Evolutionary conservation across 148 eudicot species (phyloP).

Genomic region (Rheum nobile): DNA sequence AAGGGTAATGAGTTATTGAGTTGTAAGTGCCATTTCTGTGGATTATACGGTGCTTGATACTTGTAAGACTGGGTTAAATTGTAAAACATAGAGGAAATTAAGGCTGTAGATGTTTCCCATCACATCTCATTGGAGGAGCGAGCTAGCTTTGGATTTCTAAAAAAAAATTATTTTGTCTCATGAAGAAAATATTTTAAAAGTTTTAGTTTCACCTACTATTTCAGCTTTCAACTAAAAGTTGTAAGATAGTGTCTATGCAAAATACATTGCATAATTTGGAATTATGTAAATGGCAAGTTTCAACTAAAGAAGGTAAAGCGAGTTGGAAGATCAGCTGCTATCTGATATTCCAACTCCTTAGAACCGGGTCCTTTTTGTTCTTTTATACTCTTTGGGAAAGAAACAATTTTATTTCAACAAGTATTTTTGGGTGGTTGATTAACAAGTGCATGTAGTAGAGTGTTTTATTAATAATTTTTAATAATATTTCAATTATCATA

Average conservation of each 20-base stretch:
- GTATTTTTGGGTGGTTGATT: neutral
- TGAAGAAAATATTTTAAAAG: neutral
- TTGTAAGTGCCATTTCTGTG: no score
- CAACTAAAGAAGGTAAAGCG: neutral
- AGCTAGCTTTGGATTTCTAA: neutral
- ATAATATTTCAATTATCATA: neutral
- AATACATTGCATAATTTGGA: neutral
- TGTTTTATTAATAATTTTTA: neutral
- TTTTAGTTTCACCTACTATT: neutral
- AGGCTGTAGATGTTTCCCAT: neutral
- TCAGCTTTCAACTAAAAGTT: neutral
- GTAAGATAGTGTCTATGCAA: neutral
- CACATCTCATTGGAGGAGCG: neutral
- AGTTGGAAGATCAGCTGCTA: neutral
- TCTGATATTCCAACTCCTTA: neutral
- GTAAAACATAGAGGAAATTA: neutral
- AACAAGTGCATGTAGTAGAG: neutral
- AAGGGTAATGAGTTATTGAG: no score
- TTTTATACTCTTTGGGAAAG: neutral
- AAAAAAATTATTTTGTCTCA: neutral
- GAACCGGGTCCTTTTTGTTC: neutral
- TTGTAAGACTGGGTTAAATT: neutral
- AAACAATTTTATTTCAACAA: neutral
- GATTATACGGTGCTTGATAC: neutral
- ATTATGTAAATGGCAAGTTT: neutral